Percentiles rank a stretch among this genome's conserved stretches.
Conservation (phyloP, 345 rosid genomes). For the Brassica incana region DNA sequence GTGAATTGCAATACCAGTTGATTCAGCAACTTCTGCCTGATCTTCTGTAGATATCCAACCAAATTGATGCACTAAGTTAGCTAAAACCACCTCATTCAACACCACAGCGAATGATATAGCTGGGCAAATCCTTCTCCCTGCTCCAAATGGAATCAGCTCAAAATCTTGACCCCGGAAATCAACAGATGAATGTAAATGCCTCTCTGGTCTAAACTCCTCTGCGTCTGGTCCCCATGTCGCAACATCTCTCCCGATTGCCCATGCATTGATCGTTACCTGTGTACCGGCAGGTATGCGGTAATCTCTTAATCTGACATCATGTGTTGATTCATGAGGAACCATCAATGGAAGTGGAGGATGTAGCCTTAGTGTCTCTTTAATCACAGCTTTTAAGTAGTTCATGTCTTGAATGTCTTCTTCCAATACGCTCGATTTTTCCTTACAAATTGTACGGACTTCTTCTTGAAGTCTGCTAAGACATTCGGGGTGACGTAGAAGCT, state of each 20-base stretch:
- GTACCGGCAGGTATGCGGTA: constrained; percentile 42
- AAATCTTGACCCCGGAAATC: constrained; percentile 40
- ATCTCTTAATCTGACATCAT: constrained; percentile 34
- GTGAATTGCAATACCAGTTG: constrained; percentile 8
- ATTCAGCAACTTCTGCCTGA: constrained; percentile 8
- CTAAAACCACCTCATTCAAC: constrained; percentile 36
- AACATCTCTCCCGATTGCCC: constrained; percentile 43
- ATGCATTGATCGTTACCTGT: constrained; percentile 42
- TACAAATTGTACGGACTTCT: constrained; percentile 32
- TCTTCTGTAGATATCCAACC: constrained; percentile 31
- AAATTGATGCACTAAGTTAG: constrained; percentile 34
- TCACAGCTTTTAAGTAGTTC: constrained; percentile 42
- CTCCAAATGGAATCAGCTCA: constrained; percentile 40
- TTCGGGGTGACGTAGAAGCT: constrained; percentile 43
- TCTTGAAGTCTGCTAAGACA: constrained; percentile 37
- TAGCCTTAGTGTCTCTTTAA: constrained; percentile 45
- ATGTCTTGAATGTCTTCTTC: constrained; percentile 38
- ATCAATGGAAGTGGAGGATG: constrained; percentile 48
- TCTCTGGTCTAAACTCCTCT: constrained; percentile 39
- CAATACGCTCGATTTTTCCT: constrained; percentile 11
- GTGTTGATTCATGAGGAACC: constrained; percentile 35
- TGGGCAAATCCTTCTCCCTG: constrained; percentile 41
- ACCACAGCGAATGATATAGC: constrained; percentile 32
- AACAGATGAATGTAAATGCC: constrained; percentile 34
- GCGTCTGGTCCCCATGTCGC: constrained; percentile 38